A percentile compares a stretch with the other conserved stretches of the same genome.
Evolutionary conservation across 2,329 filamentous ascomycete genomes (phyloP).

Genomic region (Ascochyta pisi): DNA sequence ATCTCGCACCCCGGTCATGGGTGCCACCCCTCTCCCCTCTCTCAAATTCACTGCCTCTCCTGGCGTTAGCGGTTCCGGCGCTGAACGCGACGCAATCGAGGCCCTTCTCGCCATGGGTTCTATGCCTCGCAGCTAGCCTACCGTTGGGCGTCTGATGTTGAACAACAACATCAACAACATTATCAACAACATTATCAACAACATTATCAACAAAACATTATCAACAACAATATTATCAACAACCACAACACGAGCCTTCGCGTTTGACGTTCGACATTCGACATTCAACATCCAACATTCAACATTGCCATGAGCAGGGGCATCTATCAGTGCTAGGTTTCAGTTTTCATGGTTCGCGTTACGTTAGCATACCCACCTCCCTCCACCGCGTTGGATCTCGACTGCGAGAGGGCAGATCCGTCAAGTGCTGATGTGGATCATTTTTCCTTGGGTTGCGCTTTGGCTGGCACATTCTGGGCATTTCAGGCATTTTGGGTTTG

Average conservation of each 20-base stretch:
- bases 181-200: no score
- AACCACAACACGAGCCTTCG: neutral
- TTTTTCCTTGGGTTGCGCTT: constrained; percentile 8
- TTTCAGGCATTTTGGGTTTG: constrained; percentile 21
- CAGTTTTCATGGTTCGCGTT: constrained; percentile 26
- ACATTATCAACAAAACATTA: no score
- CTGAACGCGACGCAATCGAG: constrained; percentile 81
- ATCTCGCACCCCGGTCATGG: constrained; percentile 33
- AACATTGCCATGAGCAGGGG: constrained; percentile 17
- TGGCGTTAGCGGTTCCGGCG: constrained; percentile 43
- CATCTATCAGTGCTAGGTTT: constrained; percentile 4
- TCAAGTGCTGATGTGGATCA: constrained; percentile 52
- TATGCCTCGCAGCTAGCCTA: constrained; percentile 49
- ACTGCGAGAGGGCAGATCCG: constrained; percentile 41
- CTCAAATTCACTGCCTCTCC: constrained; percentile 33
- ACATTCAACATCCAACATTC: neutral
- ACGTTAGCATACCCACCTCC: constrained; percentile 28
- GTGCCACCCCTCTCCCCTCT: constrained; percentile 22
- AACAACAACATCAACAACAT: neutral
- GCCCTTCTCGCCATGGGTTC: constrained; percentile 82
- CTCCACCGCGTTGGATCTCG: constrained; percentile 30
- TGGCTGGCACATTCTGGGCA: constrained; percentile 4
- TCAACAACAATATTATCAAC: no score
- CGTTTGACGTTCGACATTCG: neutral
- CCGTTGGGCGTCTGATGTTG: neutral